Evolutionary conservation across 2,329 filamentous ascomycete genomes (phyloP), one percentile per base, ranked within the genome.

Genomic region (Colletotrichum plurivorum): DNA sequence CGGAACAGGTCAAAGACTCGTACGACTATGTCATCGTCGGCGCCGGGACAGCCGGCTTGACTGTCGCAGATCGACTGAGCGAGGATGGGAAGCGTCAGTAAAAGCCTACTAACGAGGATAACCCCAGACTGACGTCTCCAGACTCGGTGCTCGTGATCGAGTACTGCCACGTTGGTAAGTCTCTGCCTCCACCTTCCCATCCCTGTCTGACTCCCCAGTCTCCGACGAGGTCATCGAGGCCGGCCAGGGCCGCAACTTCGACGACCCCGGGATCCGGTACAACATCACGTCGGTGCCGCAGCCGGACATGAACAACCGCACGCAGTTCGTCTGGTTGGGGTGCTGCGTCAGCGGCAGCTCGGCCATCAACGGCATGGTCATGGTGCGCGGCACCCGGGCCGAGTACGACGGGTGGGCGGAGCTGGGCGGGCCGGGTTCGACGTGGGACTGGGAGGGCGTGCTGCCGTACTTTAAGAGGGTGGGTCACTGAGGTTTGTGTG

Each of bases 401-500:
- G 82, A 84, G 49, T 84, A 84, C 56, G 76, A 85, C 56, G 75
- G 77, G 2, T 87, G 84, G 84, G 78, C 78, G 31, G 74, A 74
- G 4, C 71, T 87, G 4, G 85, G 84, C 0, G 84, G 84, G 36
- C 73, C 78, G 1, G 83, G 80, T 7, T 86, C 82, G 82, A 77
- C 75, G 15, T 85, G 81, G 77, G 74, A 82, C 9, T 78, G 75
- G 76, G 63, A 75, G 25, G 65, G 74, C 20, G 25, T 87, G 7
- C 73, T 82, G 0, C 83, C 81, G 0, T 86, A 84, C 51, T 81
- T 85, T 67, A 80, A 78, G 36, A 85, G 84, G 73, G 82, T 22
- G 20, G 3, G 61, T 6, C 15, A 12, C 48, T 12, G 36, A 6
- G 7, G 7, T n/a, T 13, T 4, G 4, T 7, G 13, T 12, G 20